Evolutionary conservation across 768 basidiomycete genomes (phyloP).

Genomic region (Tylopilus plumbeoviolaceoides): DNA sequence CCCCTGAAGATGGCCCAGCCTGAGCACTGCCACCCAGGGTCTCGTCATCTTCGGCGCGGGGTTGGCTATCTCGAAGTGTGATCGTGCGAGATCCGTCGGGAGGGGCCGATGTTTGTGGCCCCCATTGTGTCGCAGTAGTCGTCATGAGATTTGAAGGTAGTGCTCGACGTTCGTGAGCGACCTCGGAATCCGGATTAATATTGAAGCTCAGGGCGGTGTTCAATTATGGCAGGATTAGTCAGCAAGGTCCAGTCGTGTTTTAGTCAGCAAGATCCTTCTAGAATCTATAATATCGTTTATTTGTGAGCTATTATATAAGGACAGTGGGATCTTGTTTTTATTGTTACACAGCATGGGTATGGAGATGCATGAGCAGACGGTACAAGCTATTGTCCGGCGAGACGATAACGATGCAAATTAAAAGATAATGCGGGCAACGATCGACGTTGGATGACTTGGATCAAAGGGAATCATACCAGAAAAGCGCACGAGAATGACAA

Average conservation of each 20-base stretch:
- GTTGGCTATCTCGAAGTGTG: conserved; percentile 39
- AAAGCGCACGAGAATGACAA: conserved; percentile 8
- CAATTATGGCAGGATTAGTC: conserved; percentile 18
- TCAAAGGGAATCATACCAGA: neutral
- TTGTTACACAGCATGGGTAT: conserved; percentile 26
- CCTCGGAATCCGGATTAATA: no score
- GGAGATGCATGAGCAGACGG: conserved; percentile 20
- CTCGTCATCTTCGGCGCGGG: conserved; percentile 20
- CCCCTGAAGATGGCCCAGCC: conserved; percentile 17
- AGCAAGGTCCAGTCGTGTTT: no score
- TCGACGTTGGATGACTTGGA: conserved; percentile 27
- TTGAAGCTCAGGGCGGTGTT: no score
- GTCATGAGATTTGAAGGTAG: conserved; percentile 1
- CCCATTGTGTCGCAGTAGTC: conserved; percentile 23
- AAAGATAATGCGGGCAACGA: conserved; percentile 25
- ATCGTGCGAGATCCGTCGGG: conserved; percentile 54
- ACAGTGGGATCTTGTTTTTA: conserved; percentile 11
- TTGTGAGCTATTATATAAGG: conserved; percentile 20
- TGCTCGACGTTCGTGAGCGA: neutral
- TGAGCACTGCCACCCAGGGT: conserved; percentile 10
- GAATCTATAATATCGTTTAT: conserved; percentile 12
- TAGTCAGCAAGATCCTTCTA: conserved; percentile 18
- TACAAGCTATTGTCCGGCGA: conserved; percentile 24
- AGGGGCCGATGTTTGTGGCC: conserved; percentile 40
- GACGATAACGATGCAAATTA: conserved; percentile 21